A percentile compares a stretch with the other conserved stretches of the same genome.
These are phyloP conservation scores for Diospyros lotus DNA, from an alignment of 148 eudicot genomes.

Conservation along the genomic window DNA sequence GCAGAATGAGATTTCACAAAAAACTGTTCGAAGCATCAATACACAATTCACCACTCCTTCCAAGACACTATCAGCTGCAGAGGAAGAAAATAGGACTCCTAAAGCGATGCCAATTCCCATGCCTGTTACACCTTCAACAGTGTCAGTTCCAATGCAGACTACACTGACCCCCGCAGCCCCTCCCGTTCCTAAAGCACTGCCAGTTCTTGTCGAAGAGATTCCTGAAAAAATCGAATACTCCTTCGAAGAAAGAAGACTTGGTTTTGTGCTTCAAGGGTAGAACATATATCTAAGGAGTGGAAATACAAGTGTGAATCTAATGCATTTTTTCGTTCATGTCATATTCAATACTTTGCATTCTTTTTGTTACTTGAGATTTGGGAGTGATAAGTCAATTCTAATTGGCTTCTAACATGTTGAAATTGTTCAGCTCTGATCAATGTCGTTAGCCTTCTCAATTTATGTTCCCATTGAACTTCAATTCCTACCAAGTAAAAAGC, in stretches of 20 bases:
- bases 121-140: slow-evolving; percentile 43
- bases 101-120: slow-evolving; percentile 32
- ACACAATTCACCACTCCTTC: slow-evolving; percentile 36
- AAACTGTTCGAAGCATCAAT: slow-evolving; percentile 26
- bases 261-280: slow-evolving; percentile 43
- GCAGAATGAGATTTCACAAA: slow-evolving; percentile 33
- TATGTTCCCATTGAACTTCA: not conserved
- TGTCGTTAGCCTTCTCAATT: not conserved
- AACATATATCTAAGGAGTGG: slow-evolving; percentile 25
- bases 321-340: not conserved
- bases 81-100: slow-evolving; percentile 53
- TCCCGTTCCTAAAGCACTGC: slow-evolving; percentile 4
- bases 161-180: slow-evolving; percentile 38
- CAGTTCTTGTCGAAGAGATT: slow-evolving; percentile 18
- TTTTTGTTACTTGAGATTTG: slow-evolving; percentile 3
- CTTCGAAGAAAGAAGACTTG: slow-evolving; percentile 72
- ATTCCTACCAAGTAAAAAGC: too few relatives aligned
- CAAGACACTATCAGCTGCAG: slow-evolving; percentile 23
- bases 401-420: slow-evolving; percentile 18
- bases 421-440: not conserved
- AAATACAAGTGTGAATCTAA: slow-evolving; percentile 24
- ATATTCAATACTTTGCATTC: not conserved
- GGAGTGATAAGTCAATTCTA: slow-evolving; percentile 19
- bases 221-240: slow-evolving; percentile 68
- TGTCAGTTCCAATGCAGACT: slow-evolving; percentile 50